Percentiles rank a stretch among this genome's conserved stretches.
phyloP scores from a whole-genome alignment of 164 flowering plant genomes.

The Protea cynaroides region DNA sequence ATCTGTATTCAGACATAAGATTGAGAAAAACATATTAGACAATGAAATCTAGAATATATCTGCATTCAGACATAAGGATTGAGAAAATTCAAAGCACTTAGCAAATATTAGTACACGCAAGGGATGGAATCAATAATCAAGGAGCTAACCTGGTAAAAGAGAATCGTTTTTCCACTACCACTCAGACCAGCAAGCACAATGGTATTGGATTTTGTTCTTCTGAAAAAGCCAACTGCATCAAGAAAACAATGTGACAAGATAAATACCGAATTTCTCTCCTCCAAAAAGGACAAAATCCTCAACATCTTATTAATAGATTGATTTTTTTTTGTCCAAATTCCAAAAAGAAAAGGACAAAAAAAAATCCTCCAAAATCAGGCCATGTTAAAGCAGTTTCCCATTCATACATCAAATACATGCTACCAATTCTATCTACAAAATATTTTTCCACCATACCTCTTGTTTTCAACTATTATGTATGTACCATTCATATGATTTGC shows the following conservation, averaged over 20 bases:
- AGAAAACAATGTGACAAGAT: conserved; percentile 1
- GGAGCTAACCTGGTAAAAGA: conserved; percentile 66
- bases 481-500: not conserved
- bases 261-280: not conserved
- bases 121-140: not conserved
- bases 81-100: too few relatives aligned
- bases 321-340: too few relatives aligned
- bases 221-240: conserved; percentile 61
- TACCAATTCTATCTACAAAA: not conserved
- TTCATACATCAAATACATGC: too few relatives aligned
- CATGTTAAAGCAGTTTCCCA: too few relatives aligned
- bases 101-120: not conserved
- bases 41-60: too few relatives aligned
- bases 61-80: too few relatives aligned
- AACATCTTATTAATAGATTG: too few relatives aligned
- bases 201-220: conserved; percentile 54
- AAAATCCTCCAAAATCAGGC: not conserved
- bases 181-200: conserved; percentile 72
- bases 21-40: too few relatives aligned
- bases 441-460: not conserved
- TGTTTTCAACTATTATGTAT: not conserved
- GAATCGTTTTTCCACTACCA: conserved; percentile 87
- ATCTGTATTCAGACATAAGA: too few relatives aligned
- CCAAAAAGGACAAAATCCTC: too few relatives aligned
- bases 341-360: not conserved